Evolutionary conservation across 768 basidiomycete genomes (phyloP).

Genomic region (Tylopilus vinaceipallidus): DNA sequence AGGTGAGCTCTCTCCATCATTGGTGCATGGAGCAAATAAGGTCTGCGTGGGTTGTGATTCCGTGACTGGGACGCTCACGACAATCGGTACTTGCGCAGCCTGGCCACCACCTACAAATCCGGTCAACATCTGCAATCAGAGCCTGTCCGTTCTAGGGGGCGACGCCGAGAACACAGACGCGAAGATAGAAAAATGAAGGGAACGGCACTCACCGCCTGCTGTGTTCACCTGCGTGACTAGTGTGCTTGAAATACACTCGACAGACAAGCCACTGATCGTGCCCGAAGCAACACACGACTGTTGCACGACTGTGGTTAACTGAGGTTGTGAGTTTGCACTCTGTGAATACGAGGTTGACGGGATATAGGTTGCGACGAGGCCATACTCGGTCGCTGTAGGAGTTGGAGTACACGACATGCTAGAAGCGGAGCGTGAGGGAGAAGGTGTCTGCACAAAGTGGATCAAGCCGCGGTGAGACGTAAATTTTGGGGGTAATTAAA

Average conservation of each 20-base stretch:
- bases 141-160: neutral
- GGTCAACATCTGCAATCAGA: constrained; percentile 14
- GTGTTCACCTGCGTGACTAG: constrained; percentile 32
- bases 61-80: constrained; percentile 34
- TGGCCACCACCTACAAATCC: constrained; percentile 25
- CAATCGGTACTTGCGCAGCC: constrained; percentile 41
- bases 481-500: neutral
- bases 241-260: constrained; percentile 30
- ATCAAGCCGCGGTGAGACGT: neutral
- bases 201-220: constrained; percentile 32
- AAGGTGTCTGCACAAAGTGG: neutral
- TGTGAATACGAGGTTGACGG: constrained; percentile 38
- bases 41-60: constrained; percentile 35
- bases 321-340: constrained; percentile 32
- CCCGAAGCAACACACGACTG: constrained; percentile 34
- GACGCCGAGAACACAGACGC: neutral
- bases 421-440: neutral
- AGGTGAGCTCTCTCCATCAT: constrained; percentile 16
- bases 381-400: constrained; percentile 44
- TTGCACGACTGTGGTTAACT: constrained; percentile 33
- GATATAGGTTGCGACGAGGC: constrained; percentile 34
- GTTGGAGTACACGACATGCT: constrained; percentile 40
- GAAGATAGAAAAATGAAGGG: neutral
- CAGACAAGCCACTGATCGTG: constrained; percentile 21
- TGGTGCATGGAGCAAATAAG: constrained; percentile 40